Conservation (phyloP, 371 early-diverging fungal genomes). For the Rhizomucor miehei region DNA sequence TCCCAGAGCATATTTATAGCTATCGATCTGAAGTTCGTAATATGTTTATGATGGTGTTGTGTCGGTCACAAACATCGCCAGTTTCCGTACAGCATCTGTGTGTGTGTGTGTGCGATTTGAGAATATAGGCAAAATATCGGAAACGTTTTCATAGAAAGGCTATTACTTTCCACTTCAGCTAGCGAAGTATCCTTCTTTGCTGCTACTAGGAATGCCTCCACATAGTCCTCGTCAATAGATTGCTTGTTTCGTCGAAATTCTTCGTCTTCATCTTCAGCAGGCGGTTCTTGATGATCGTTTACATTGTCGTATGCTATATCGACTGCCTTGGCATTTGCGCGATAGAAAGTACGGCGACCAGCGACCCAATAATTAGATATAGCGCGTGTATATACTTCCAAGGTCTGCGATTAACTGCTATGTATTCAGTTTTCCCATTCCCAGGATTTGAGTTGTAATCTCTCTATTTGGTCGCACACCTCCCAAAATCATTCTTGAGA, state of each 20-base stretch:
- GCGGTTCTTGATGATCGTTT: conserved; percentile 13
- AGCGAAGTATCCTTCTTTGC: conserved; percentile 60
- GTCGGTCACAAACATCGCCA: too few relatives aligned
- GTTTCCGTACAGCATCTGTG: too few relatives aligned
- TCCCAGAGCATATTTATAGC: too few relatives aligned
- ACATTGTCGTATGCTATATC: not conserved
- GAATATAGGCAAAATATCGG: too few relatives aligned
- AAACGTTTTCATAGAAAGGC: too few relatives aligned
- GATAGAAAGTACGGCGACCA: conserved; percentile 47
- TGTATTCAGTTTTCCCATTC: not conserved
- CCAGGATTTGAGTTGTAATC: not conserved
- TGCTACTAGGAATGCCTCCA: conserved; percentile 59
- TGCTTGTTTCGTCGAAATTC: not conserved
- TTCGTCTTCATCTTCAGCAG: conserved; percentile 13
- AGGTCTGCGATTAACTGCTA: conserved; percentile 38
- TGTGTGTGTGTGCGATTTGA: too few relatives aligned
- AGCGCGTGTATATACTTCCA: conserved; percentile 61
- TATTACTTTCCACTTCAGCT: conserved; percentile 51
- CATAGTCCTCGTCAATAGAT: conserved; percentile 20
- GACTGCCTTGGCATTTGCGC: not conserved
- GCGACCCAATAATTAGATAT: conserved; percentile 62
- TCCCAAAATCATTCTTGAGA: conserved; percentile 54
- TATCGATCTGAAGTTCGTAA: too few relatives aligned
- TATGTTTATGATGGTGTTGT: too few relatives aligned
- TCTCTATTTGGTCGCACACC: conserved; percentile 10